A percentile compares a stretch with the other conserved stretches of the same genome.
These are phyloP conservation scores for Asterionellopsis glacialis DNA, from an alignment of 108 stramenopile species.

Conservation along the genomic window DNA sequence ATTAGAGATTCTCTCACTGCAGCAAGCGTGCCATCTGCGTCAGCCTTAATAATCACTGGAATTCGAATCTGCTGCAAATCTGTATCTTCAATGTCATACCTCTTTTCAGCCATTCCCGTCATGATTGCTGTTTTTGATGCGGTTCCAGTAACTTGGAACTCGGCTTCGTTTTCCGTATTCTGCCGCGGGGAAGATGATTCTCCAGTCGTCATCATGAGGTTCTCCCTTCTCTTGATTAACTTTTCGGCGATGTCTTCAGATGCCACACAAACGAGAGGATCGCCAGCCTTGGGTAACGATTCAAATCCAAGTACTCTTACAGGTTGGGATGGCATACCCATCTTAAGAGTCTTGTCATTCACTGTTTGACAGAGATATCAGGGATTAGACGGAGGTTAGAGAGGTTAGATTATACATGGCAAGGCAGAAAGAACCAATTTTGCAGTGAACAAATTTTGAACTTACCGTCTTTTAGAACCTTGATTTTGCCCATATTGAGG, in stretches of 20 bases:
- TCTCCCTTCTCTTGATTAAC: conserved; percentile 41
- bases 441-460: not conserved
- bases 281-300: conserved; percentile 76
- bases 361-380: conserved; percentile 15
- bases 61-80: conserved; percentile 45
- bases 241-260: conserved; percentile 70
- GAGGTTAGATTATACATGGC: not conserved
- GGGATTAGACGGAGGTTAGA: not conserved
- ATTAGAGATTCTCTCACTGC: conserved; percentile 72
- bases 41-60: conserved; percentile 80
- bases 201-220: not conserved
- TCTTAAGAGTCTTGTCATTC: conserved; percentile 46
- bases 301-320: conserved; percentile 82
- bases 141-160: conserved; percentile 20
- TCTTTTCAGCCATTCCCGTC: conserved; percentile 7
- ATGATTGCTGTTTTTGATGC: conserved; percentile 6
- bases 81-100: conserved; percentile 32
- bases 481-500: conserved; percentile 54
- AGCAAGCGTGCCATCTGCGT: conserved; percentile 75
- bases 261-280: conserved; percentile 63
- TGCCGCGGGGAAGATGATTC: not conserved
- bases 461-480: conserved; percentile 71
- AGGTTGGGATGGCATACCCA: conserved; percentile 73
- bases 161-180: conserved; percentile 6
- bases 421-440: not conserved